Evolutionary conservation across 1,139 yeast genomes (phyloP), one percentile per base, ranked within the genome.

Genomic region (Blastobotrys apis): DNA sequence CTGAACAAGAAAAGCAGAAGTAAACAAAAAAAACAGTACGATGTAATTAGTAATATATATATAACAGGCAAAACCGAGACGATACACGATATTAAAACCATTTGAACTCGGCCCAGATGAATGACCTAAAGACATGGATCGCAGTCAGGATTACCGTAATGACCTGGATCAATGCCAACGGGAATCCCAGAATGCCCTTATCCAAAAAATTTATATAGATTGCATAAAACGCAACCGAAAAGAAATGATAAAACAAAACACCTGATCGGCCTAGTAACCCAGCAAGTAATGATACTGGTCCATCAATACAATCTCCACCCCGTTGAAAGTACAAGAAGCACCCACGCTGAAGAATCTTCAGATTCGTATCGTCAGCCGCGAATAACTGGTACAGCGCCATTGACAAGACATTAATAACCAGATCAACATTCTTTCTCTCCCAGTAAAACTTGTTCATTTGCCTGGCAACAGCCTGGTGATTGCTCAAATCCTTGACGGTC

Each of bases 311-410:
- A 44, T 73, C 80, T 16, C 97, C 97, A 29, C 97, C 98, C 44
- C 78, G 73, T 60, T 74, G 68, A 71, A 92, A 88, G 66, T 94
- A 92, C 51, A 71, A 69, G 73, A 88, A 88, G 65, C 98, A 92
- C 9, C 98, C 99, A 41, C 69, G 71, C 67, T 90, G 97, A 52
- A 92, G 72, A 35, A 85, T 75, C 52, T 68, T 68, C 52, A 92
- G 72, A 45, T 85, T 72, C 29, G 68, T 67, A 45, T 74, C 75
- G 54, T 86, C 86, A 16, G 97, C 97, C 3, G 97, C 95, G 65
- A 94, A 92, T 47, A 92, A 71, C 1, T 94, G 73, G 67, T 86
- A 92, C 45, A 92, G 73, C 0, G 98, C 97, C 58, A 90, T 81
- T 4, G 97, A 87, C 43, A 92, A 73, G 5, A 94, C 87, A 64